Evolutionary conservation across 306 rosid genomes (phyloP), one percentile per base, ranked within the genome.

Genomic region (Psophocarpus tetragonolobus): DNA sequence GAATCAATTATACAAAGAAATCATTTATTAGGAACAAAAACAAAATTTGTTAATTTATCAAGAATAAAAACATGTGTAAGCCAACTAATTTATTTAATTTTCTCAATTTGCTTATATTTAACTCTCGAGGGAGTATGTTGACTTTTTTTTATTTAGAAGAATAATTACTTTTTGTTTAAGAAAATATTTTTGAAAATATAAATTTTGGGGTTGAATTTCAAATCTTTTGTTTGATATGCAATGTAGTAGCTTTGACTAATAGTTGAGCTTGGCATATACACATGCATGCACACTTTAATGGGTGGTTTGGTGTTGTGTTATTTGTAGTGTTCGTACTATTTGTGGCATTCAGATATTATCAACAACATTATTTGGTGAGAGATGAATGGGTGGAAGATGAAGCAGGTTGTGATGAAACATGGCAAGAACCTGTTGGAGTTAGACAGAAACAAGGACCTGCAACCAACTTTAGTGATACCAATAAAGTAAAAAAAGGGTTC

Each of bases 291-390:
- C 1, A 11, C 17, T 18, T 3, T 63, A 75, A 77, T 30, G 41
- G 41, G 7, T 60, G 56, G 13, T 42, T 50, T 66, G 63, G 18
- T 26, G 17, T 0, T 44, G 3, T 71, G 65, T 72, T 24, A 47
- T 64, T 74, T 90, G 90, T 91, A 93, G 98, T 84, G 54, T 94
- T 94, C 66, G 68, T 94, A 73, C 76, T 92, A 82, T 84, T 80
- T 61, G 96, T 84, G 81, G 97, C 94, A 41, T 86, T 91, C 78
- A 86, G 88, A 77, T 90, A 88, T 85, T 90, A 91, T 77, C 97
- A 90, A 75, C 97, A 94, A 45, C 84, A 85, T 74, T 87, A 87
- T 27, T 3, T 86, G 39, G 85, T 48, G 41, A 78, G 72, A 13
- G 91, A 88, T 32, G 93, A 83, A 23, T 91, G 87, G 81, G 80